Evolutionary conservation across 192 early-diverging fungal genomes (phyloP), one percentile per base, ranked within the genome.

Genomic region (Coemansia sp.): DNA sequence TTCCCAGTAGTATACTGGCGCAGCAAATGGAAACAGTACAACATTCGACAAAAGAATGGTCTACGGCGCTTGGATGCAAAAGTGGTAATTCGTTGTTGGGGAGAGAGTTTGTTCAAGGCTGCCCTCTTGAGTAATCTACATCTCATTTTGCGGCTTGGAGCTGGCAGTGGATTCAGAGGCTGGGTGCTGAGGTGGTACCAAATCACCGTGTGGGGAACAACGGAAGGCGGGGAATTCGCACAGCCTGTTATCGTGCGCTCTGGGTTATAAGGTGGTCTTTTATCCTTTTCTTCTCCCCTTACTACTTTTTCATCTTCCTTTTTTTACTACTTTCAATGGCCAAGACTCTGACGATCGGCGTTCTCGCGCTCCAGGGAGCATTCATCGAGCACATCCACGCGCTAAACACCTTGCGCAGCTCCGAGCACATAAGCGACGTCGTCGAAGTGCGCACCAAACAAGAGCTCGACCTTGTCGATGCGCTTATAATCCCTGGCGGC

Each of bases 341-440:
- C 47, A 70, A 67, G 35, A 68, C 74, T 23, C 33, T 82, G 21
- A 59, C 64, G 46, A 74, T 82, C 68, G 79, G 79, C 42, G 79
- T 82, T 63, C 74, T 82, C n/a, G 95, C 94, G n/a, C 89, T 98
- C 8, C 96, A 98, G 74, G 96, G 96, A n/a, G 96, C 96, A 28
- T 98, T 96, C 66, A 70, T 86, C 16, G 96, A 98, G 74, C 96
- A 98, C 70, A 86, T 97, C 49, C 85, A 95, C 75, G 87, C 93
- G 43, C 87, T 98, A 28, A 77, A 90, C 53, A 77, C 86, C 4
- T 82, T 98, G 62, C 84, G 87, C n/a, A 67, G 87, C 47, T 86
- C 89, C 30, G 72, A 73, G 59, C 59, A 76, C 66, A 75, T 72
- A 61, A 63, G 69, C 55, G 58, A 73, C 16, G 62, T 74, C 9